Conservation (phyloP, 2,329 filamentous ascomycete species). For the Fusarium verticillioides region DNA sequence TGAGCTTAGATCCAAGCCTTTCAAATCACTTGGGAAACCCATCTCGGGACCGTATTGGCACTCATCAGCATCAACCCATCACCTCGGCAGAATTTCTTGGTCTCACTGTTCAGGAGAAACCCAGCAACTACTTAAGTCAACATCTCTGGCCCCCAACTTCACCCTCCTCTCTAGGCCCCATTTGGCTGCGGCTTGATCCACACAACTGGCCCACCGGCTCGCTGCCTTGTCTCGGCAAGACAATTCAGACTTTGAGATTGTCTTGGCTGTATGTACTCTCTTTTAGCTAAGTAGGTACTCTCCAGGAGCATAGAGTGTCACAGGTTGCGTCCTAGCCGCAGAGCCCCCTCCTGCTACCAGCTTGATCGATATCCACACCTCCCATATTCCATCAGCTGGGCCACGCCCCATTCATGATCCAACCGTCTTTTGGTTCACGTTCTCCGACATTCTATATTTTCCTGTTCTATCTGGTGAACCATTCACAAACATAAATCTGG, state of each 20-base stretch:
- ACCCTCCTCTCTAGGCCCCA: slow-evolving; percentile 18
- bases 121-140: not conserved
- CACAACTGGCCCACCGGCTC: slow-evolving; percentile 34
- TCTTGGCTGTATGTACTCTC: slow-evolving; percentile 1
- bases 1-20: slow-evolving; percentile 8
- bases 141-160: slow-evolving; percentile 26
- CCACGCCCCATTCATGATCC: slow-evolving; percentile 29
- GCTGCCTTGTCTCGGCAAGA: slow-evolving; percentile 26
- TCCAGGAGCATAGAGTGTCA: slow-evolving; percentile 28
- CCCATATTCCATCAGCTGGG: slow-evolving; percentile 26
- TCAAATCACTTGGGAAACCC: not conserved
- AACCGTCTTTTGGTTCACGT: slow-evolving; percentile 12
- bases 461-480: not conserved
- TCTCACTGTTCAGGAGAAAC: slow-evolving; percentile 4
- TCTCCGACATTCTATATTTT: slow-evolving; percentile 6
- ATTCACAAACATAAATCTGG: not conserved
- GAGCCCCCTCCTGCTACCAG: slow-evolving; percentile 31
- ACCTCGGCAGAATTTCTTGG: slow-evolving; percentile 1
- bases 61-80: not conserved
- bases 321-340: slow-evolving; percentile 40
- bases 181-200: slow-evolving; percentile 26
- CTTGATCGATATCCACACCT: slow-evolving; percentile 29
- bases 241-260: slow-evolving; percentile 3
- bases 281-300: not conserved
- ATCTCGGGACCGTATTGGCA: slow-evolving; percentile 2